Evolutionary conservation across 2,329 filamentous ascomycete species (phyloP).

Genomic region (Botrytis elliptica): DNA sequence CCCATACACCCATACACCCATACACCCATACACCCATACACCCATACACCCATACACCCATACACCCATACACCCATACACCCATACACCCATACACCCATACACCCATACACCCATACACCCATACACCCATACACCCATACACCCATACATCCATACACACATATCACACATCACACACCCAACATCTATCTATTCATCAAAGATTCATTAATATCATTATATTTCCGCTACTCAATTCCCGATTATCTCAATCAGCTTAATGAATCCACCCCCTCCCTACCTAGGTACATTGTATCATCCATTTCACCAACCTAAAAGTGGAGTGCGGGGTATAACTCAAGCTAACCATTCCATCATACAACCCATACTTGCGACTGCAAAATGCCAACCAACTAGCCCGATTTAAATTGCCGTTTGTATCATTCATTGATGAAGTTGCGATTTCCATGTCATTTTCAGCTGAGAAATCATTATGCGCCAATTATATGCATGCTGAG

Average conservation of each 20-base stretch:
- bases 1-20: too few species aligned
- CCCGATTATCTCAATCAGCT: not conserved
- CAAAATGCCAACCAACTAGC: not conserved
- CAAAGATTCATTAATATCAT: not conserved
- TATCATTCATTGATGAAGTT: not conserved
- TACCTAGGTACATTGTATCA: too few species aligned
- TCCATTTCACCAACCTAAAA: not conserved
- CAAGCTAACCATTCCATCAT: not conserved
- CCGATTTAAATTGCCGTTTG: not conserved
- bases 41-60: too few species aligned
- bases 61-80: too few species aligned
- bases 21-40: too few species aligned
- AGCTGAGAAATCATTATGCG: not conserved
- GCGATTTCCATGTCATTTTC: not conserved
- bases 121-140: too few species aligned
- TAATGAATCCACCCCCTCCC: not conserved
- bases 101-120: too few species aligned
- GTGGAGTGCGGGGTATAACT: not conserved
- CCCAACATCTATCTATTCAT: not conserved
- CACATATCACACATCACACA: not conserved
- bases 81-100: too few species aligned
- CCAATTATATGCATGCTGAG: not conserved
- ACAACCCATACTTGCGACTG: not conserved
- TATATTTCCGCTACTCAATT: not conserved
- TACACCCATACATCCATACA: too few species aligned